Evolutionary conservation across 2,329 filamentous ascomycete genomes (phyloP).

Genomic region (Fusarium sp.): DNA sequence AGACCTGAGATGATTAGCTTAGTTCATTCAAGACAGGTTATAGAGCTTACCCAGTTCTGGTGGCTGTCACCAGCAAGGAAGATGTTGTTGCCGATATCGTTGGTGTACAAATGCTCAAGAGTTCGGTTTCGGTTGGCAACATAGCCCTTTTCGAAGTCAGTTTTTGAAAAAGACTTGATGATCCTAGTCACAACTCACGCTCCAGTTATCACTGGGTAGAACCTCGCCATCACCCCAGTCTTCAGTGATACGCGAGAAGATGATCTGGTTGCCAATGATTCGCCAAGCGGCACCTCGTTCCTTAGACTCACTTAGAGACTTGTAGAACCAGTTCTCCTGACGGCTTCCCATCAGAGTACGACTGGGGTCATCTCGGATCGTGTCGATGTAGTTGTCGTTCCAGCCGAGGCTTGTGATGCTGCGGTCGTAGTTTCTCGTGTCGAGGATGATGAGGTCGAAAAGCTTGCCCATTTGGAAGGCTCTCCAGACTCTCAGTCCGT

Average conservation of each 20-base stretch:
- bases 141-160: slow-evolving; percentile 64
- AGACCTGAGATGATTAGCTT: slow-evolving; percentile 59
- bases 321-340: slow-evolving; percentile 84
- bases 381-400: slow-evolving; percentile 35
- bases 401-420: slow-evolving; percentile 66
- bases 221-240: slow-evolving; percentile 52
- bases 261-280: slow-evolving; percentile 78
- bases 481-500: slow-evolving; percentile 78
- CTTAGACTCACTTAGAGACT: slow-evolving; percentile 69
- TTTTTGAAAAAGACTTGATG: fast-evolving
- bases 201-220: slow-evolving; percentile 52
- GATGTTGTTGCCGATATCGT: slow-evolving; percentile 80
- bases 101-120: slow-evolving; percentile 74
- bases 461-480: slow-evolving; percentile 76
- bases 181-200: slow-evolving; percentile 8
- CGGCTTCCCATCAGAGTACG: slow-evolving; percentile 79
- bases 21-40: fast-evolving
- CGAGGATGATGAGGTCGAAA: slow-evolving; percentile 77
- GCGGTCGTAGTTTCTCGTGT: slow-evolving; percentile 78
- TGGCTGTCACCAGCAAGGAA: slow-evolving; percentile 81
- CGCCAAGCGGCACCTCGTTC: slow-evolving; percentile 78
- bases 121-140: slow-evolving; percentile 80
- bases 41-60: slow-evolving; percentile 39
- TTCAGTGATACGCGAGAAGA: slow-evolving; percentile 71
- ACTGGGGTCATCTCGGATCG: slow-evolving; percentile 75